phyloP scores from a whole-genome alignment of 257 asterid genomes.

The Eucommia ulmoides region DNA sequence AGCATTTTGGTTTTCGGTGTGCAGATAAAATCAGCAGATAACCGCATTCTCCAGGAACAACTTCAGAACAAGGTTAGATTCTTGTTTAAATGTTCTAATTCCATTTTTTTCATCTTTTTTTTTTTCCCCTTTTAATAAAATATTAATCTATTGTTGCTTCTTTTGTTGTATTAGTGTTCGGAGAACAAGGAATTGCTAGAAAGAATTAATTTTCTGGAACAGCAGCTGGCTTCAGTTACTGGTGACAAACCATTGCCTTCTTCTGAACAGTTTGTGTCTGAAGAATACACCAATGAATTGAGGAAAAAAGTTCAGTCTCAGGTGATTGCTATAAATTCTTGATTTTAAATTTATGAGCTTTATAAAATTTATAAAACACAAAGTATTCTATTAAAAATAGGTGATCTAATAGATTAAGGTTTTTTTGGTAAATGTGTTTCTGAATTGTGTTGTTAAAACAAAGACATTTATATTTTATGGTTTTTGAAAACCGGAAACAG shows the following conservation, averaged over 20 bases:
- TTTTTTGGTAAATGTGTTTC: too few species aligned
- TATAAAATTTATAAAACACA: too few species aligned
- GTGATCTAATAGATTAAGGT: too few species aligned
- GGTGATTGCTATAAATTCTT: constrained; percentile 27
- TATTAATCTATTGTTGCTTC: constrained; percentile 1
- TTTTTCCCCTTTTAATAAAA: not conserved
- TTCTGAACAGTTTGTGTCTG: constrained; percentile 36
- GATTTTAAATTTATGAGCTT: too few species aligned
- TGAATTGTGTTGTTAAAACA: too few species aligned
- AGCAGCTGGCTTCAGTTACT: constrained; percentile 43
- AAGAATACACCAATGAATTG: constrained; percentile 53
- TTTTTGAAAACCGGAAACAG: too few species aligned
- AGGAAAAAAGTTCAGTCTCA: constrained; percentile 65
- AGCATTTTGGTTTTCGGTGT: constrained; percentile 19
- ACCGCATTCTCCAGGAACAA: constrained; percentile 89
- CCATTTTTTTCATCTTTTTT: not conserved
- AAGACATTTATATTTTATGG: too few species aligned
- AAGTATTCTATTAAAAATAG: too few species aligned
- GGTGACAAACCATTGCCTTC: constrained; percentile 25
- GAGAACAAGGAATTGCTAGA: constrained; percentile 71
- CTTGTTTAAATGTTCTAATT: not conserved
- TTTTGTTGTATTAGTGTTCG: constrained; percentile 38
- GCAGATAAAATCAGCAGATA: constrained; percentile 92
- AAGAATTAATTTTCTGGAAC: constrained; percentile 46
- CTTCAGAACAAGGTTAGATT: constrained; percentile 64